Conservation (phyloP, 495 filamentous ascomycete species). For the Xylaria scruposa region DNA sequence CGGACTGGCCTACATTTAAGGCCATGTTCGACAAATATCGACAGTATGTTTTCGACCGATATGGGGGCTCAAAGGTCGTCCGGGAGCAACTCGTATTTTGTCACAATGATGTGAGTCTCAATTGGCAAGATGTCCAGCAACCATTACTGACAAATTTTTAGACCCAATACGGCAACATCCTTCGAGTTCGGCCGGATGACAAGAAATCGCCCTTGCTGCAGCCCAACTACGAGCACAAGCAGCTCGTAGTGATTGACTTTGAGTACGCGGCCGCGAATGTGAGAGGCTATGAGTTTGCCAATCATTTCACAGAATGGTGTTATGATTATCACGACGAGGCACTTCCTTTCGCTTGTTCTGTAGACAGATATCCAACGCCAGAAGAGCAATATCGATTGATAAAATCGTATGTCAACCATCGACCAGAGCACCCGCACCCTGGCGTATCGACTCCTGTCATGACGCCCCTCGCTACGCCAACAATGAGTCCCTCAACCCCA, state of each 20-base stretch:
- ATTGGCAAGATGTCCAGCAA: background rate
- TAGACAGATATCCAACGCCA: constrained; percentile 72
- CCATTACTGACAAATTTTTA: constrained; percentile 42
- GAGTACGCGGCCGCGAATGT: constrained; percentile 95
- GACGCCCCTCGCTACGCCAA: constrained; percentile 48
- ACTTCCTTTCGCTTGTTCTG: constrained; percentile 69
- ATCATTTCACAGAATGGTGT: constrained; percentile 99
- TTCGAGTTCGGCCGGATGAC: constrained; percentile 82
- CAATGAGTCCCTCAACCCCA: constrained; percentile 36
- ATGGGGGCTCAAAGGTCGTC: constrained; percentile 69
- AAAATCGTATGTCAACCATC: constrained; percentile 83
- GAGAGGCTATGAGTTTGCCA: constrained; percentile 90
- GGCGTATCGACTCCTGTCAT: constrained; percentile 60
- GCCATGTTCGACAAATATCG: constrained; percentile 79
- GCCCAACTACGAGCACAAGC: constrained; percentile 91
- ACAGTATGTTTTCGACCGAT: constrained; percentile 72
- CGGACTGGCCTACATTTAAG: constrained; percentile 82
- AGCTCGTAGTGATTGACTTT: constrained; percentile 96
- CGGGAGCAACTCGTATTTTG: constrained; percentile 85
- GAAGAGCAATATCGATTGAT: constrained; percentile 88
- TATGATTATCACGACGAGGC: constrained; percentile 88
- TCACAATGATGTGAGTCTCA: constrained; percentile 86
- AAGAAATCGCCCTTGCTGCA: constrained; percentile 84
- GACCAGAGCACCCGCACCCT: constrained; percentile 60
- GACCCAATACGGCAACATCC: constrained; percentile 98